phyloP scores from a whole-genome alignment of 768 basidiomycete genomes.

The Mrakia hoshinonis region DNA sequence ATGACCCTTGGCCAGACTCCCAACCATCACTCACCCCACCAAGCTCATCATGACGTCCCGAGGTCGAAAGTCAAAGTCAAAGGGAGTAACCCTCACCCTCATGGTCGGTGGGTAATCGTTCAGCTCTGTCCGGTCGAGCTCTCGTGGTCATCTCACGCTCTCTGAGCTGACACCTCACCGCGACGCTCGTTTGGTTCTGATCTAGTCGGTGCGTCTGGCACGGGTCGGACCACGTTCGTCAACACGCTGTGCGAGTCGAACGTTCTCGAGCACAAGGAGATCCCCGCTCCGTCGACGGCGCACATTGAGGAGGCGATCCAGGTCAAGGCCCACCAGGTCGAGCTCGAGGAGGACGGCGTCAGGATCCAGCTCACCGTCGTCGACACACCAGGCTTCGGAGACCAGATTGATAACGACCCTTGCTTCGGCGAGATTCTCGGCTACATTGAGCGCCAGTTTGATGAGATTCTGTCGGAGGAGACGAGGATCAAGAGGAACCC shows the following conservation, averaged over 20 bases:
- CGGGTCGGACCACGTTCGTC: slow-evolving; percentile 27
- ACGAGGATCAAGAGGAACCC: slow-evolving; percentile 99
- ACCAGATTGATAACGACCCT: slow-evolving; percentile 97
- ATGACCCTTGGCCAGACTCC: background rate
- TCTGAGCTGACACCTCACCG: background rate
- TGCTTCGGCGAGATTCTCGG: slow-evolving; percentile 96
- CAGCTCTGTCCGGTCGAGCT: background rate
- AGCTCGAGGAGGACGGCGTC: slow-evolving; percentile 96
- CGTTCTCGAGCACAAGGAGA: slow-evolving; percentile 13
- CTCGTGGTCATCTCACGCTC: background rate
- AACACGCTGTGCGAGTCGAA: slow-evolving; percentile 29
- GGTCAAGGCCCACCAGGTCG: slow-evolving; percentile 91
- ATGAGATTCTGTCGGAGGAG: slow-evolving; percentile 96
- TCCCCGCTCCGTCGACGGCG: slow-evolving; percentile 58
- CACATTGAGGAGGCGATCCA: slow-evolving; percentile 89
- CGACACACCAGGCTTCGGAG: slow-evolving; percentile 97
- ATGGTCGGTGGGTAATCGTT: slow-evolving; percentile 5
- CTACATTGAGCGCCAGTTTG: slow-evolving; percentile 96
- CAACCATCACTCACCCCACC: background rate
- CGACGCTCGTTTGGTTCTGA: background rate
- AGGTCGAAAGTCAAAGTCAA: slow-evolving; percentile 11
- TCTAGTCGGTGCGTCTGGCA: slow-evolving; percentile 13
- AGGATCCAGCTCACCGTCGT: slow-evolving; percentile 96
- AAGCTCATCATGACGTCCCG: background rate
- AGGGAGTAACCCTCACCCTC: slow-evolving; percentile 12